Base-by-base conservation (phyloP, 768 basidiomycete species). In the Phanerodontia chrysosporium region DNA sequence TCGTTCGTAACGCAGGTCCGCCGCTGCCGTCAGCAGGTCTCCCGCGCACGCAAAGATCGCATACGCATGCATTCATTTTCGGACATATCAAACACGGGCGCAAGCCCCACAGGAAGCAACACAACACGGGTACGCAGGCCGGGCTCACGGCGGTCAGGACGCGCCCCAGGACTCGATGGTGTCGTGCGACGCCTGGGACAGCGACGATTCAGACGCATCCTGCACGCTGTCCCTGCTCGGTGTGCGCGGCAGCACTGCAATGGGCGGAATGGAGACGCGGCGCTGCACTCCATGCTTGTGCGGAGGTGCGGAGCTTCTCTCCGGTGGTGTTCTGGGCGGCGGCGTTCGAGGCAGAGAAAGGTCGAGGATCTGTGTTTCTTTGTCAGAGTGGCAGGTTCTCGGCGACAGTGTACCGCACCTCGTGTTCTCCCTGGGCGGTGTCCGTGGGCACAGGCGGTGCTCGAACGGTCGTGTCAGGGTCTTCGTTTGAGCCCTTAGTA, bases 151-250 rank as follows among this genome's bases (percentile, higher is more conserved):
- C 22, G 45, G 32, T 57, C 56, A 57, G 4, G 45, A 16, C 22
- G 45, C 56, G 32, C 56, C 49, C 56, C 56, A 57, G 12, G 56
- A 57, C 32, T 49, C 46, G 18, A 57, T 57, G 14, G 25, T 57
- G 42, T 57, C 56, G 14, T 49, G 29, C 21, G 56, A 57, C 35
- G 4, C 46, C 46, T 57, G 56, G 22, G 56, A 57, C 4, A 32
- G 18, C 30, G 14, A 13, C 27, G 25, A 13, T 25, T 39, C 46
- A 4, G n/a, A n/a, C n/a, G 53, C 13, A 55, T 55, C 53, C 13
- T 55, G 8, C 4, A 55, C 25, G 24, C 36, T 39, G 22, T 55
- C 53, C 13, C 24, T 16, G 53, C 32, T 42, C 18, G 30, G 32
- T 24, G 30, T 27, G 24, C 22, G 32, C n/a, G 21, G 22, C 6